Base-by-base conservation (phyloP, 306 rosid species). In the Begonia peltatifolia region DNA sequence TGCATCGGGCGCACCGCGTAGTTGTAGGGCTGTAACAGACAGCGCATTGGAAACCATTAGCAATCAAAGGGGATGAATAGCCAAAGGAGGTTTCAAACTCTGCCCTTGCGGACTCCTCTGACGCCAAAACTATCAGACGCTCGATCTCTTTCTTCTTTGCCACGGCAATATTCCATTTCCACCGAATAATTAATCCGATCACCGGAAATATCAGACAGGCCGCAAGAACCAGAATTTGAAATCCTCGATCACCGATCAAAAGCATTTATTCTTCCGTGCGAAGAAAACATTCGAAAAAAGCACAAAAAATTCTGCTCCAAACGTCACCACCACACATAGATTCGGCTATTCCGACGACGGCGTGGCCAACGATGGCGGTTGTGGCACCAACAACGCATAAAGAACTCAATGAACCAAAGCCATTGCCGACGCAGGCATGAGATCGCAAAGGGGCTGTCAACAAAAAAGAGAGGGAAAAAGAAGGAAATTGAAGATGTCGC, bases 201-300 rank as follows among this genome's bases (percentile, higher is more conserved):
- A 64, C 70, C 64, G 81, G 74, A 42, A 73, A 9, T 42, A 74
- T 52, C 2, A 74, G 23, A 52, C 55, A 79, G 41, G 58, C 66
- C 73, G 66, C 51, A 63, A 82, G 70, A 58, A 82, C 73, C 64
- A 75, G 81, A 83, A 71, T 73, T 55, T 58, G 64, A 71, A 86
- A 79, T 85, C 95, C 95, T 75, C 77, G 77, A 82, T 70, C 81
- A 83, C 71, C 80, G 61, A 71, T 57, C 12, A 64, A 75, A 59
- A 60, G 93, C 95, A 86, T 86, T 75, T 86, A 79, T 62, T 81
- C 76, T 58, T 67, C 71, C 52, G 74, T 6, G 14, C 64, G 14
- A 30, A 54, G 62, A 8, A 60, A 74, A 64, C 83, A 71, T 82
- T 84, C 85, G 77, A 68, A 67, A 30, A 48, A 50, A 52, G 16